Evolutionary conservation across 176 grass and related monocot genomes (phyloP).

Genomic region (Chloris gayana): DNA sequence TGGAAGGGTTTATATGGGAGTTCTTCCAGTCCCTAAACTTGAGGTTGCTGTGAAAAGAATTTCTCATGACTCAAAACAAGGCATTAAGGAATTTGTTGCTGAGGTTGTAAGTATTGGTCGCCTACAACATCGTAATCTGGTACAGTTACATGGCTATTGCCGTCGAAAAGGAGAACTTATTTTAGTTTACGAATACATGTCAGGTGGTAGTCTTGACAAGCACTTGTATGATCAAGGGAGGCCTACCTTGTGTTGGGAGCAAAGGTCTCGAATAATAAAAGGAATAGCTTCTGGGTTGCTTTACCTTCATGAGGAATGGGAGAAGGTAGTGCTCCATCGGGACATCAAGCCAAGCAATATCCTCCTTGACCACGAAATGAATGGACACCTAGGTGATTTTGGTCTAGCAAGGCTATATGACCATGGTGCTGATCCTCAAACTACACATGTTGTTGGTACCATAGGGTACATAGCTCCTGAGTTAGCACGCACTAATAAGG

Average conservation of each 20-base stretch:
- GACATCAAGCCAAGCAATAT: not conserved
- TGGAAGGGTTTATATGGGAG: not conserved
- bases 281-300: slow-evolving; percentile 41
- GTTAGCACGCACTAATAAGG: slow-evolving; percentile 34
- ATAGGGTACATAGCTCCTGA: slow-evolving; percentile 38
- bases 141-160: too few relatives aligned
- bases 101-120: too few relatives aligned
- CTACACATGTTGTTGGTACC: slow-evolving; percentile 13
- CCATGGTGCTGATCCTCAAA: slow-evolving; percentile 38
- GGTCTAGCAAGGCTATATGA: slow-evolving; percentile 60
- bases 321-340: slow-evolving; percentile 41
- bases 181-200: slow-evolving; percentile 13
- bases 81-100: too few relatives aligned
- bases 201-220: not conserved
- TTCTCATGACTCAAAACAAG: too few relatives aligned
- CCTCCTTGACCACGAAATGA: slow-evolving; percentile 29
- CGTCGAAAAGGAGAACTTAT: not conserved
- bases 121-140: too few relatives aligned
- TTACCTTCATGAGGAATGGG: slow-evolving; percentile 57
- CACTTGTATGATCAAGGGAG: not conserved
- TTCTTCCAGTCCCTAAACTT: too few relatives aligned
- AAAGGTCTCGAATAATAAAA: slow-evolving; percentile 43
- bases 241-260: slow-evolving; percentile 29
- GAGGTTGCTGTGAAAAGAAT: too few relatives aligned
- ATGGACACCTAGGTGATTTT: slow-evolving; percentile 51